Base-by-base conservation (phyloP, 805 yeast species). In the Starmerella bombi region DNA sequence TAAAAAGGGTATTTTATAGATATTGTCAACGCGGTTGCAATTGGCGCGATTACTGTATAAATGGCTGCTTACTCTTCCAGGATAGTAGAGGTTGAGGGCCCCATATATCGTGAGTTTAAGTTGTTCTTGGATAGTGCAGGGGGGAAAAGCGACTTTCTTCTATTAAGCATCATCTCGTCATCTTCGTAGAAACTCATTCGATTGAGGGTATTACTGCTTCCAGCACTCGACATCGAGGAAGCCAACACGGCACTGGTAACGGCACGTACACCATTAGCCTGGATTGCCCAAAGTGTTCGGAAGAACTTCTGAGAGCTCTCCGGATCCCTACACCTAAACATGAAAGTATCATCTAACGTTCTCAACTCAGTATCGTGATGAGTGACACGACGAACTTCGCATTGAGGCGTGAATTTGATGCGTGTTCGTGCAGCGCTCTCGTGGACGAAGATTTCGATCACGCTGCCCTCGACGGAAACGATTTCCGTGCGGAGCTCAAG, bases 261-360 rank as follows among this genome's bases (percentile, higher is more conserved):
- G 2, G 46, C 35, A 16, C 31, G 33, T 3, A 34, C 42, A 2
- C 48, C 45, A 19, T 52, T 48, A 12, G 42, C 28, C 17, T 41
- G 44, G 5, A 52, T 36, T 1, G 51, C 36, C 39, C 42, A 36
- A 5, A 53, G 32, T 1, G 49, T 40, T 8, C 43, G 32, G 43
- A 32, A 48, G 32, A 51, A 48, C 33, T 45, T 30, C 36, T 44
- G 46, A 12, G 53, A 38, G 17, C 43, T 40, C 15, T 47, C 50
- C 7, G 49, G 34, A 20, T 45, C 51, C 15, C 55, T 48, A 19
- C 50, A 42, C 7, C 57, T 47, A 48, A 53, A 50, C 56, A 53
- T 53, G 37, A 42, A 53, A 7, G 49, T 52, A 22, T 41, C 53
- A 10, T 44, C 50, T 5, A 28, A 27, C 7, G 50, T 28, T 16